Evolutionary conservation across 371 early-diverging fungal species (phyloP).

Genomic region (Mortierella sp.): DNA sequence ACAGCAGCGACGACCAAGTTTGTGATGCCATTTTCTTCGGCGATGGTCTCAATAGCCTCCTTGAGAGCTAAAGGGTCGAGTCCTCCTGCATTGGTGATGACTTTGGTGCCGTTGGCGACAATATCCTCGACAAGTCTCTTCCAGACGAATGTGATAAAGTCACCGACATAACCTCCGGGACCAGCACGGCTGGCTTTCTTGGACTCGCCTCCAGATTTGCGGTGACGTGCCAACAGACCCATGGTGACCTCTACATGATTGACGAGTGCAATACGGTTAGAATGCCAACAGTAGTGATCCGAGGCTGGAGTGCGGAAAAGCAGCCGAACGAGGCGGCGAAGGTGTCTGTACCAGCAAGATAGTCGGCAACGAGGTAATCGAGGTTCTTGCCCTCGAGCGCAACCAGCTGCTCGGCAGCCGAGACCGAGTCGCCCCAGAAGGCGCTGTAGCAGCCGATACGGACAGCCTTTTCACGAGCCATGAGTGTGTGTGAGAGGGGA

Average conservation of each 20-base stretch:
- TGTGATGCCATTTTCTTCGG: slow-evolving; percentile 61
- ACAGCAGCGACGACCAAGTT: slow-evolving; percentile 73
- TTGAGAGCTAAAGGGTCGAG: slow-evolving; percentile 77
- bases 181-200: slow-evolving; percentile 62
- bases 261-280: too few relatives aligned
- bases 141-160: slow-evolving; percentile 69
- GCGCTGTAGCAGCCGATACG: slow-evolving; percentile 79
- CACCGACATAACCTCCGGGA: slow-evolving; percentile 71
- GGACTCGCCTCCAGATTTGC: slow-evolving; percentile 50
- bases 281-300: too few relatives aligned
- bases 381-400: slow-evolving; percentile 72
- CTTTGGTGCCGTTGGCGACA: slow-evolving; percentile 67
- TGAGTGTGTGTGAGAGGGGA: neutral
- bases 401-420: slow-evolving; percentile 79
- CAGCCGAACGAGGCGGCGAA: too few relatives aligned
- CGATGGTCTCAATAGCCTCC: slow-evolving; percentile 69
- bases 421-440: slow-evolving; percentile 77
- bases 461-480: slow-evolving; percentile 56
- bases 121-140: slow-evolving; percentile 64
- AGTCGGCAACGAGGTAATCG: slow-evolving; percentile 79
- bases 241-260: slow-evolving; percentile 73
- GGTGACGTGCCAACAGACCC: slow-evolving; percentile 76
- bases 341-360: slow-evolving; percentile 64
- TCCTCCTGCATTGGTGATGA: slow-evolving; percentile 82
- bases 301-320: too few relatives aligned